Evolutionary conservation across 2,329 filamentous ascomycete species (phyloP).

Genomic region (Akanthomyces lecanii): DNA sequence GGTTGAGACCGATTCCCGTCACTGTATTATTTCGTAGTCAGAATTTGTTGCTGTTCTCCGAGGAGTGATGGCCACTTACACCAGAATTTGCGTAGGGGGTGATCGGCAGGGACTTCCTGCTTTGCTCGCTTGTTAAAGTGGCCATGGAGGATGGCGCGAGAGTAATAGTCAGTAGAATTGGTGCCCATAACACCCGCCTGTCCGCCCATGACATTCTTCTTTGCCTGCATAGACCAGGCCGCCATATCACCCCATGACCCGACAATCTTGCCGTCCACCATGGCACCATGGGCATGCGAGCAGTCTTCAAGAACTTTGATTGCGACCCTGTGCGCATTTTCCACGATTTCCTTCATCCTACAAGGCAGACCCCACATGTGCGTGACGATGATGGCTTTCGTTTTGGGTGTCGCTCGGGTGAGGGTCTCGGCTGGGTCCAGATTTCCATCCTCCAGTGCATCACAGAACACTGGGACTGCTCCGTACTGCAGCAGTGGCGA

Average conservation of each 20-base stretch:
- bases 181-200: conserved; percentile 11
- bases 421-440: conserved; percentile 8
- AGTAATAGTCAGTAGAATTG: conserved; percentile 12
- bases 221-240: conserved; percentile 12
- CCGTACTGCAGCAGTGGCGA: conserved; percentile 14
- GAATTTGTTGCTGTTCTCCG: neutral
- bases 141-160: conserved; percentile 3
- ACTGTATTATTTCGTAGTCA: neutral
- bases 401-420: neutral
- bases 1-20: conserved; percentile 10
- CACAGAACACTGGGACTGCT: neutral
- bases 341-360: conserved; percentile 8
- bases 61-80: neutral
- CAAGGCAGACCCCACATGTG: conserved; percentile 18
- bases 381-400: conserved; percentile 16
- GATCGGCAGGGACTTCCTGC: conserved; percentile 5
- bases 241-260: conserved; percentile 14
- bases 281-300: conserved; percentile 12
- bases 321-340: neutral
- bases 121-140: conserved; percentile 15
- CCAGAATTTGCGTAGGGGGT: conserved; percentile 12
- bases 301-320: conserved; percentile 17
- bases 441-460: neutral
- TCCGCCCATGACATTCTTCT: conserved; percentile 14
- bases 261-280: conserved; percentile 8